phyloP scores from a whole-genome alignment of 2,329 filamentous ascomycete genomes.

The Metarhizium robertsii region DNA sequence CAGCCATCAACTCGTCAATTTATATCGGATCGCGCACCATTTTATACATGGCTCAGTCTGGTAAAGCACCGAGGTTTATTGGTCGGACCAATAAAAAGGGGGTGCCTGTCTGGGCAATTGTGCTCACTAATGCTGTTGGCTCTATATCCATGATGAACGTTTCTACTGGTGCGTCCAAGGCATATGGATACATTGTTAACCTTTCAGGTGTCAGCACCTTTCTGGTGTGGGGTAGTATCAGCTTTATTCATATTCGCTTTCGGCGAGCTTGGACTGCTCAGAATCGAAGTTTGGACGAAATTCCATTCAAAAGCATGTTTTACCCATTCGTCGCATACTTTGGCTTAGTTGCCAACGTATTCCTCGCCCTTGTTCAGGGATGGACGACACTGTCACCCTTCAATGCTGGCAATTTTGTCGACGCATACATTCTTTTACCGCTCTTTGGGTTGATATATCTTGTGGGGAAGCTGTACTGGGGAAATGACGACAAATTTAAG shows the following conservation, averaged over 20 bases:
- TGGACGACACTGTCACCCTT: slow-evolving; percentile 53
- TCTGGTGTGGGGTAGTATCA: slow-evolving; percentile 62
- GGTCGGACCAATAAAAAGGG: slow-evolving; percentile 59
- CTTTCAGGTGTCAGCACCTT: slow-evolving; percentile 62
- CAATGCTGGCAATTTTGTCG: slow-evolving; percentile 48
- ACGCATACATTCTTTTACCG: slow-evolving; percentile 53
- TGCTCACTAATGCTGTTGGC: slow-evolving; percentile 63
- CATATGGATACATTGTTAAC: slow-evolving; percentile 63
- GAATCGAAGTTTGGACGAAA: slow-evolving; percentile 41
- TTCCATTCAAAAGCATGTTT: slow-evolving; percentile 45
- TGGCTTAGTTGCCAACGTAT: slow-evolving; percentile 46
- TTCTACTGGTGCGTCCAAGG: slow-evolving; percentile 54
- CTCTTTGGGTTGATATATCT: slow-evolving; percentile 50
- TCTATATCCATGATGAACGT: slow-evolving; percentile 68
- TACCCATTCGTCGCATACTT: slow-evolving; percentile 54
- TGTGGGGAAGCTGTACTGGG: slow-evolving; percentile 43
- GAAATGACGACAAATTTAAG: slow-evolving; percentile 39
- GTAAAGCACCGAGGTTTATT: slow-evolving; percentile 61
- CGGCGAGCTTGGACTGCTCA: slow-evolving; percentile 52
- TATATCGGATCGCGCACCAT: slow-evolving; percentile 70
- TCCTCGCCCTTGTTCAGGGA: slow-evolving; percentile 51
- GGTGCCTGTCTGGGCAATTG: slow-evolving; percentile 49
- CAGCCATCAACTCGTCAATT: slow-evolving; percentile 64
- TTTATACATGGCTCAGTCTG: slow-evolving; percentile 64
- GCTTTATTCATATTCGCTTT: slow-evolving; percentile 63